Evolutionary conservation across 345 rosid genomes (phyloP).

Genomic region (Eucalyptus coolabah): DNA sequence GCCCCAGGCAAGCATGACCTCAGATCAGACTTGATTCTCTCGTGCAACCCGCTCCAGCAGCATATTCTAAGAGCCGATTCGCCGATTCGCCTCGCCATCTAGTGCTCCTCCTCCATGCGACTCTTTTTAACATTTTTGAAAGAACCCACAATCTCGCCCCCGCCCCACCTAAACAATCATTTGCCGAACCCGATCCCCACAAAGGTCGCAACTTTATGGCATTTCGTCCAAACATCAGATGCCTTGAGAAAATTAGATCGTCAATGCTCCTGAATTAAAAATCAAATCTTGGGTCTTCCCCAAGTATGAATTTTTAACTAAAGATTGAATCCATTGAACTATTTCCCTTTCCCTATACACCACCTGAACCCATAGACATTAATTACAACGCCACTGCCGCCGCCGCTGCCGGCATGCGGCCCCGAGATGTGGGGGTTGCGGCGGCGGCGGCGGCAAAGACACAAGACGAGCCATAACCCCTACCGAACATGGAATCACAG

Average conservation of each 20-base stretch:
- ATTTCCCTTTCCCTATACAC: background rate
- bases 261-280: background rate
- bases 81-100: background rate
- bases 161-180: background rate
- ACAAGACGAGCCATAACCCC: background rate
- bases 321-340: background rate
- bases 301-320: background rate
- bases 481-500: background rate
- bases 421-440: background rate
- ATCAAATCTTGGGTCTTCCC: background rate
- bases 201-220: background rate
- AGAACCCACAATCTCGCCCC: background rate
- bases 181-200: background rate
- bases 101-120: background rate
- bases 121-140: background rate
- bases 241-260: background rate
- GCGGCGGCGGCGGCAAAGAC: background rate
- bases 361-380: background rate
- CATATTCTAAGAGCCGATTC: background rate
- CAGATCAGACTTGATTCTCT: background rate
- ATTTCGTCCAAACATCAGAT: background rate
- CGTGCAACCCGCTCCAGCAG: background rate
- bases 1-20: background rate
- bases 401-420: background rate
- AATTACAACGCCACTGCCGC: background rate